Evolutionary conservation across 768 basidiomycete species (phyloP).

Genomic region (Suillus ampliporus): DNA sequence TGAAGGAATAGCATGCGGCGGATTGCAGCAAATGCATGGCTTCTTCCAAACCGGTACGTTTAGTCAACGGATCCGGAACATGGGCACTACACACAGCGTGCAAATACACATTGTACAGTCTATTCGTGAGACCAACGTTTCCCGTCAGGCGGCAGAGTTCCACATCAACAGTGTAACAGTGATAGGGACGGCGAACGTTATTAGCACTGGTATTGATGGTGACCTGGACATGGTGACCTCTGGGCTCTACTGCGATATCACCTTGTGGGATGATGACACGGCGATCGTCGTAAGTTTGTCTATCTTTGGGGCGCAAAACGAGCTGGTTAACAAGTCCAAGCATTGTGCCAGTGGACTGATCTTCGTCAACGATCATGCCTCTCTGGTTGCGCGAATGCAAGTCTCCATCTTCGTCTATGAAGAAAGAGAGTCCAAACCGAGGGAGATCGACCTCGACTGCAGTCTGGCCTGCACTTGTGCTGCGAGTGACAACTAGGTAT

Average conservation of each 20-base stretch:
- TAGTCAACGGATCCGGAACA: conserved; percentile 45
- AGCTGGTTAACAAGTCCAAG: conserved; percentile 45
- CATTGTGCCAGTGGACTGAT: conserved; percentile 46
- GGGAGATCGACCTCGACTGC: conserved; percentile 38
- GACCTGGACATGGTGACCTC: conserved; percentile 3
- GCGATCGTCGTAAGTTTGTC: conserved; percentile 1
- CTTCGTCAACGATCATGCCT: conserved; percentile 42
- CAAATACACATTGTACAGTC: conserved; percentile 43
- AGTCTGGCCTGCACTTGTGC: conserved; percentile 1
- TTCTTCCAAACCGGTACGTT: conserved; percentile 46
- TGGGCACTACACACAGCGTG: conserved; percentile 46
- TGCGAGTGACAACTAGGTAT: conserved; percentile 23
- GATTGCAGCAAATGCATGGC: conserved; percentile 43
- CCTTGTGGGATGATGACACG: conserved; percentile 21
- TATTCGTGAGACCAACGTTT: conserved; percentile 23
- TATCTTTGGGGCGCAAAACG: conserved; percentile 37
- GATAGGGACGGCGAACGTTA: conserved; percentile 13
- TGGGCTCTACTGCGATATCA: neutral
- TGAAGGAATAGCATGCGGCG: conserved; percentile 44
- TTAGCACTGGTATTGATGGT: neutral
- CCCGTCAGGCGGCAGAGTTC: conserved; percentile 32
- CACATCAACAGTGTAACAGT: conserved; percentile 32
- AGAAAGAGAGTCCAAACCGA: conserved; percentile 43
- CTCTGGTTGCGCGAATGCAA: conserved; percentile 46
- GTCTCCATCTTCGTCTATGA: conserved; percentile 28